Conservation (phyloP, 129 eudicot genomes). For the Chrysanthemum lavandulifolium region DNA sequence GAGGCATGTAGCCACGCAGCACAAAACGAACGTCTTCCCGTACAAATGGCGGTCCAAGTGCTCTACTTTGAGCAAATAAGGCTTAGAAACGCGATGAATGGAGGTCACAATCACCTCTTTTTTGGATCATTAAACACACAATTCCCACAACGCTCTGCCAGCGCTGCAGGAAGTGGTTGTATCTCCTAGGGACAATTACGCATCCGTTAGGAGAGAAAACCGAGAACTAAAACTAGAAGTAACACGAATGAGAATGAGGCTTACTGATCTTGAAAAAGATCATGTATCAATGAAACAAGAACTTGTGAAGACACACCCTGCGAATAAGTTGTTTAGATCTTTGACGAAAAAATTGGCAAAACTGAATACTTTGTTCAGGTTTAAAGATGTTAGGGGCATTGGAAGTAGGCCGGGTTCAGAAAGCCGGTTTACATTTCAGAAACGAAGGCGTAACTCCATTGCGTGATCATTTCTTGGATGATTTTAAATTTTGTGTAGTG, state of each 20-base stretch:
- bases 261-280: constrained; percentile 92
- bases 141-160: constrained; percentile 82
- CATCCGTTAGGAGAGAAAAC: constrained; percentile 95
- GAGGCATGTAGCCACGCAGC: constrained; percentile 99
- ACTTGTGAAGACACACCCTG: constrained; percentile 76
- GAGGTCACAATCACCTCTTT: constrained; percentile 70
- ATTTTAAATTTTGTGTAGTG: constrained; percentile 19
- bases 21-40: constrained; percentile 88
- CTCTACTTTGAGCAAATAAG: constrained; percentile 96
- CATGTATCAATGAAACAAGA: constrained; percentile 97
- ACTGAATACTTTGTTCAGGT: constrained; percentile 57
- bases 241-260: constrained; percentile 97
- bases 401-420: constrained; percentile 60
- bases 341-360: constrained; percentile 69
- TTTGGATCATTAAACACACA: constrained; percentile 67
- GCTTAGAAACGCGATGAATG: constrained; percentile 90
- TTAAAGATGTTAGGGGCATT: constrained; percentile 44
- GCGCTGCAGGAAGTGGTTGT: constrained; percentile 97
- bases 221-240: constrained; percentile 94
- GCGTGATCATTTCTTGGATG: constrained; percentile 35
- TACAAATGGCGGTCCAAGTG: constrained; percentile 98
- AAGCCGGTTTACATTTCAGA: constrained; percentile 62
- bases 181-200: constrained; percentile 92
- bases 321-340: constrained; percentile 72
- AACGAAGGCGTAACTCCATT: constrained; percentile 71